These are phyloP conservation scores for Eucalyptus victrix DNA, from an alignment of 345 rosid species.

Conservation along the genomic window DNA sequence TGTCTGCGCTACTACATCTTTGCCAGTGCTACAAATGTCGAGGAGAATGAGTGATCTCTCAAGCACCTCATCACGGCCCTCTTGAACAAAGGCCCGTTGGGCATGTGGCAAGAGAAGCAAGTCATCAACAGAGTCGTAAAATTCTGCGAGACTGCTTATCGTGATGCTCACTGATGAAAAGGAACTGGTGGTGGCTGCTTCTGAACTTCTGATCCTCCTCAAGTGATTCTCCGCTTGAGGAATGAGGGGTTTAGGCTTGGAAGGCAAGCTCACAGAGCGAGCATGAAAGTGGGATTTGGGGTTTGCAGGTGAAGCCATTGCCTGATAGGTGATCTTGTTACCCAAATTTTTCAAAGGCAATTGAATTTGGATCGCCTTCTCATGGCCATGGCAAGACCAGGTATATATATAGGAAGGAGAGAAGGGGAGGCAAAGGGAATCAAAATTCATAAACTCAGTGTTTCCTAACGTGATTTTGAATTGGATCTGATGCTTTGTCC, in stretches of 20 bases:
- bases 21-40: slow-evolving; percentile 12
- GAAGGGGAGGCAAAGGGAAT: neutral
- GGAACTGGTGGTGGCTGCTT: neutral
- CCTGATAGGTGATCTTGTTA: neutral
- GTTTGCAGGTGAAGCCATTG: neutral
- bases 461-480: neutral
- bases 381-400: neutral
- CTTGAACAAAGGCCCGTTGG: slow-evolving; percentile 8
- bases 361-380: neutral
- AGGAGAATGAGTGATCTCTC: slow-evolving; percentile 24
- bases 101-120: slow-evolving; percentile 10
- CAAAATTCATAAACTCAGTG: neutral
- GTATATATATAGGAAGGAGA: neutral
- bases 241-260: slow-evolving; percentile 17
- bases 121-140: slow-evolving; percentile 13
- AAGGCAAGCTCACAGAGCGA: slow-evolving; percentile 34
- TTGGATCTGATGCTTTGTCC: neutral
- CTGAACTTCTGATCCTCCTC: slow-evolving; percentile 3
- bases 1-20: slow-evolving; percentile 15
- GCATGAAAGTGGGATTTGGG: neutral
- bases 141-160: slow-evolving; percentile 7
- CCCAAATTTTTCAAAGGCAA: neutral
- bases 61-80: slow-evolving; percentile 11
- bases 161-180: neutral
- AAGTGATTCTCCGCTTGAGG: slow-evolving; percentile 9